A percentile compares a stretch with the other conserved stretches of the same genome.
phyloP scores from a whole-genome alignment of 768 basidiomycete genomes.

The Vishniacozyma victoriae region DNA sequence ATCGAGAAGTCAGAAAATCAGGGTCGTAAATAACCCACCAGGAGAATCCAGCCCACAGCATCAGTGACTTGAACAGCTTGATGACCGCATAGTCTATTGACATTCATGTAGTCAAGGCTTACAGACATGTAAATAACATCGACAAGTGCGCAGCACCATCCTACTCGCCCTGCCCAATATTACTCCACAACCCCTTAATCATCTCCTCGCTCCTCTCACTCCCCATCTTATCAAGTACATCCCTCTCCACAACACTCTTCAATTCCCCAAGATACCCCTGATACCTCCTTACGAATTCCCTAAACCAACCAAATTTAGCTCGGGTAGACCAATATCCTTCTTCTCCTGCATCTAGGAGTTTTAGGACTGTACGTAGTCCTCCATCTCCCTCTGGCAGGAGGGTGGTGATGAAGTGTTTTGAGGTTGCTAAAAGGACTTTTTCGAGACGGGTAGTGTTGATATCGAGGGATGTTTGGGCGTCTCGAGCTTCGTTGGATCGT shows the following conservation, averaged over 20 bases:
- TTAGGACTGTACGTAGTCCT: slow-evolving; percentile 28
- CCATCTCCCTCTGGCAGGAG: slow-evolving; percentile 19
- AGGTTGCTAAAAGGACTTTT: slow-evolving; percentile 19
- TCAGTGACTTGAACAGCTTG: too few relatives aligned
- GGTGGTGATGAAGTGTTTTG: slow-evolving; percentile 26
- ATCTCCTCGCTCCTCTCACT: slow-evolving; percentile 27
- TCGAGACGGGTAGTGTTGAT: slow-evolving; percentile 32
- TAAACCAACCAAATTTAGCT: slow-evolving; percentile 39
- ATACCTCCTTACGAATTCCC: slow-evolving; percentile 33
- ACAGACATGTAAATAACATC: too few relatives aligned
- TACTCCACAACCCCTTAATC: slow-evolving; percentile 26
- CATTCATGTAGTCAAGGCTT: too few relatives aligned
- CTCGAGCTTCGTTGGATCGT: slow-evolving; percentile 29
- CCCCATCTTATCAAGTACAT: slow-evolving; percentile 3
- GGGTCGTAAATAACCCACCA: too few relatives aligned
- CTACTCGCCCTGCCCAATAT: slow-evolving; percentile 6
- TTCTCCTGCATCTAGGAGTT: slow-evolving; percentile 27
- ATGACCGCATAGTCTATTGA: too few relatives aligned
- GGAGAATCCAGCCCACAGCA: too few relatives aligned
- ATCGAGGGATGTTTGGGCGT: slow-evolving; percentile 33
- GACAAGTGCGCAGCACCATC: too few relatives aligned
- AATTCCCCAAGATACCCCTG: slow-evolving; percentile 2
- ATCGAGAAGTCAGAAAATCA: too few relatives aligned
- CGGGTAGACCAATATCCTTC: slow-evolving; percentile 31
- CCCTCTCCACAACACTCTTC: background rate